phyloP scores from a whole-genome alignment of 352 stramenopile species.

The Phytopythium chamaehyphon region DNA sequence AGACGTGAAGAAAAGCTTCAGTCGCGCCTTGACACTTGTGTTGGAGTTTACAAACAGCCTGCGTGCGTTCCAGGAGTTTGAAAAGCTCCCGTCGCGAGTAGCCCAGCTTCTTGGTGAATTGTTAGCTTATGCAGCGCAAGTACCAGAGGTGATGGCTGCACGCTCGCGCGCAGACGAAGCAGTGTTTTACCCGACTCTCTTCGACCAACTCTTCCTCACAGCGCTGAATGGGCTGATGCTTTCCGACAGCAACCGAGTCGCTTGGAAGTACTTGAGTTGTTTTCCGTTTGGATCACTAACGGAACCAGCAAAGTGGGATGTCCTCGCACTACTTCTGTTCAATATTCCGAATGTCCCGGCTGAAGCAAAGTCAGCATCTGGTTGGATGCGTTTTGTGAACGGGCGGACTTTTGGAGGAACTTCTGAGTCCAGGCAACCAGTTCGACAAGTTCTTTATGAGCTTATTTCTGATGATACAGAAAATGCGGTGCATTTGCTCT shows the following conservation, averaged over 20 bases:
- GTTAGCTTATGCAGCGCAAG: conserved; percentile 45
- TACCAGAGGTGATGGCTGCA: conserved; percentile 20
- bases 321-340: conserved; percentile 70
- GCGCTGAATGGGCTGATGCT: conserved; percentile 69
- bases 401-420: conserved; percentile 23
- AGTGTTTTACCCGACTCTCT: conserved; percentile 71
- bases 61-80: conserved; percentile 74
- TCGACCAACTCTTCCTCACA: conserved; percentile 84
- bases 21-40: conserved; percentile 65
- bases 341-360: conserved; percentile 58
- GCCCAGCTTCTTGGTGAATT: conserved; percentile 66
- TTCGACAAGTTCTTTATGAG: conserved; percentile 47
- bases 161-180: conserved; percentile 11
- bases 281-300: conserved; percentile 75
- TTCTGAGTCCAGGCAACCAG: conserved; percentile 24
- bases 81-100: conserved; percentile 70
- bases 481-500: conserved; percentile 63
- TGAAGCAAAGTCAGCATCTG: conserved; percentile 47
- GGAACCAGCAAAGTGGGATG: conserved; percentile 79
- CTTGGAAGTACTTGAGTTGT: conserved; percentile 61
- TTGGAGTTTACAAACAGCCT: conserved; percentile 72
- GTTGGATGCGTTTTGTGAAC: conserved; percentile 68
- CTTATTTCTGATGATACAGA: conserved; percentile 61
- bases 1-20: conserved; percentile 79
- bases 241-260: conserved; percentile 72